These are phyloP conservation scores for Hippophae tibetana DNA, from an alignment of 306 rosid genomes.

Conservation along the genomic window DNA sequence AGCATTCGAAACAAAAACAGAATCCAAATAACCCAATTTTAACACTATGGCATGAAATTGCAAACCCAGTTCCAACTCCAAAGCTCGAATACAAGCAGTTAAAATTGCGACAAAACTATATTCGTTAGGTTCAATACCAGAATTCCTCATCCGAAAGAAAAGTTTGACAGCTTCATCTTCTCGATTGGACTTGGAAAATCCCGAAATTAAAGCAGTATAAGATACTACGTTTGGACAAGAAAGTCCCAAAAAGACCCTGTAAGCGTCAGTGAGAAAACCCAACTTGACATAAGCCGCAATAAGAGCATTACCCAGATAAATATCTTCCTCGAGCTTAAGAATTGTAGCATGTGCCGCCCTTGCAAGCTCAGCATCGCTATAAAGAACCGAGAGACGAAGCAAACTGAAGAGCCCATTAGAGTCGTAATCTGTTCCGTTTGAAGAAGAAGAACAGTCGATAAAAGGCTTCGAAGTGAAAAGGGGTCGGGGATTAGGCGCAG, in stretches of 20 bases:
- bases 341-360: constrained; percentile 46
- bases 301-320: constrained; percentile 38
- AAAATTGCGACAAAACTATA: constrained; percentile 70
- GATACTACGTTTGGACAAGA: constrained; percentile 47
- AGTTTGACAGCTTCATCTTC: constrained; percentile 46
- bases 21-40: constrained; percentile 42
- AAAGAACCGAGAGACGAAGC: constrained; percentile 47
- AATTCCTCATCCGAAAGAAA: constrained; percentile 50
- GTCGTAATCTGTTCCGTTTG: constrained; percentile 1
- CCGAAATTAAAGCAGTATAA: constrained; percentile 58
- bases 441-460: constrained; percentile 1
- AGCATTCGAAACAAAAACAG: constrained; percentile 53
- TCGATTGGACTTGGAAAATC: constrained; percentile 48
- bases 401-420: constrained; percentile 16
- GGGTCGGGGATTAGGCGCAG: constrained; percentile 8
- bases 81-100: constrained; percentile 45
- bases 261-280: constrained; percentile 45
- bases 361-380: constrained; percentile 32
- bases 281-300: constrained; percentile 47
- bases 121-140: constrained; percentile 48
- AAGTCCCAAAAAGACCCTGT: constrained; percentile 36
- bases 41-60: constrained; percentile 54
- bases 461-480: constrained; percentile 10
- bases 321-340: constrained; percentile 39
- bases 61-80: constrained; percentile 35